A percentile compares a stretch with the other conserved stretches of the same genome.
These are phyloP conservation scores for Talaromyces proteolyticus DNA, from an alignment of 495 filamentous ascomycete species.

Conservation along the genomic window DNA sequence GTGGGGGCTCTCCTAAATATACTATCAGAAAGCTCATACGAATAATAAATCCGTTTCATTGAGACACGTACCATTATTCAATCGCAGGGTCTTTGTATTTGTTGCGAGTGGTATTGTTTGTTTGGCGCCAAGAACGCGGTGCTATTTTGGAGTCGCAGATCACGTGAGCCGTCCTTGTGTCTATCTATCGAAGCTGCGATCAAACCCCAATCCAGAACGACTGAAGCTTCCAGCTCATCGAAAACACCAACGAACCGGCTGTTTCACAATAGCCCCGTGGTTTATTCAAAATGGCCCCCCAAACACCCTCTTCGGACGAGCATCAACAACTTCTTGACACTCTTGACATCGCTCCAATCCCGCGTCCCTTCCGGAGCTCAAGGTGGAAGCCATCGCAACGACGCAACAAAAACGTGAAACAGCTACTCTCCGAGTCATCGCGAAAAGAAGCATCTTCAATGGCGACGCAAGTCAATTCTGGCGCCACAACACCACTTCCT, in stretches of 20 bases:
- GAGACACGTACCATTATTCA: no score
- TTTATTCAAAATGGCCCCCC: conserved; percentile 49
- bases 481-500: conserved; percentile 64
- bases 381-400: conserved; percentile 88
- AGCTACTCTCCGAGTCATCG: conserved; percentile 84
- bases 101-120: not conserved
- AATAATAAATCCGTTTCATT: no score
- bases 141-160: conserved; percentile 13
- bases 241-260: no score
- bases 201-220: no score
- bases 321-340: conserved; percentile 66
- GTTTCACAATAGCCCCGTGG: no score
- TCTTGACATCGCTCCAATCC: conserved; percentile 78
- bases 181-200: no score
- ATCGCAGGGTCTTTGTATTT: no score
- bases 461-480: conserved; percentile 76
- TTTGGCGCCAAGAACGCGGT: conserved; percentile 4
- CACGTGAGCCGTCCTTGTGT: no score
- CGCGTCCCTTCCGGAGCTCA: conserved; percentile 80
- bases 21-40: conserved; percentile 8
- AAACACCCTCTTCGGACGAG: conserved; percentile 39
- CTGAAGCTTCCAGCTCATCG: no score
- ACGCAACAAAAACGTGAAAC: conserved; percentile 97
- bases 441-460: conserved; percentile 77
- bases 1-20: conserved; percentile 81